These are phyloP conservation scores for Tanacetum coccineum DNA, from an alignment of 129 eudicot species.

Conservation along the genomic window DNA sequence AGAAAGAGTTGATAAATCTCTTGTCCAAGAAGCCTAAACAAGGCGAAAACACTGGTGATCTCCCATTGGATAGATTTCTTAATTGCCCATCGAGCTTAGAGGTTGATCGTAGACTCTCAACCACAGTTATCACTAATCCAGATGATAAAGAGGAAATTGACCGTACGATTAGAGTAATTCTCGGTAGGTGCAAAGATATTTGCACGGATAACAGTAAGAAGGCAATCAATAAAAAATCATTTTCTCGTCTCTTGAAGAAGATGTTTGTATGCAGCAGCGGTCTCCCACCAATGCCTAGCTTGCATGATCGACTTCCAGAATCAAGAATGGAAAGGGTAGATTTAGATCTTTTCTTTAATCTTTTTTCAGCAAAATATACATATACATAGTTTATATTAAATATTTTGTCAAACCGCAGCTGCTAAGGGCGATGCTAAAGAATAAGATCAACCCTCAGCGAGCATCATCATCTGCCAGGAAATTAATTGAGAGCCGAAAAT, in stretches of 20 bases:
- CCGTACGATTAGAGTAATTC: constrained; percentile 71
- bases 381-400: not conserved
- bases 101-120: constrained; percentile 71
- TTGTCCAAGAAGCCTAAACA: constrained; percentile 60
- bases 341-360: not conserved
- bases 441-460: constrained; percentile 62
- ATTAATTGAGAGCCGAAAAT: constrained; percentile 31
- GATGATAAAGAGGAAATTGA: constrained; percentile 74
- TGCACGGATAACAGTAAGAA: constrained; percentile 66
- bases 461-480: constrained; percentile 44
- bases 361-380: not conserved
- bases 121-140: constrained; percentile 47
- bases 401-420: constrained; percentile 41
- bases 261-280: constrained; percentile 85
- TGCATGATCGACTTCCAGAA: constrained; percentile 77
- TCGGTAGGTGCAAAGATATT: constrained; percentile 93
- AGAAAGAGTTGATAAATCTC: constrained; percentile 69
- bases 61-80: constrained; percentile 92
- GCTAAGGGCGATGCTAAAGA: constrained; percentile 79
- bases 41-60: constrained; percentile 42
- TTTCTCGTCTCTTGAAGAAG: constrained; percentile 79
- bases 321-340: constrained; percentile 97
- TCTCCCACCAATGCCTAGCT: constrained; percentile 66
- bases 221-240: constrained; percentile 61
- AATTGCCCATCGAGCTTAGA: constrained; percentile 99